Evolutionary conservation across 768 basidiomycete species (phyloP).

Genomic region (Boletus speciosus): DNA sequence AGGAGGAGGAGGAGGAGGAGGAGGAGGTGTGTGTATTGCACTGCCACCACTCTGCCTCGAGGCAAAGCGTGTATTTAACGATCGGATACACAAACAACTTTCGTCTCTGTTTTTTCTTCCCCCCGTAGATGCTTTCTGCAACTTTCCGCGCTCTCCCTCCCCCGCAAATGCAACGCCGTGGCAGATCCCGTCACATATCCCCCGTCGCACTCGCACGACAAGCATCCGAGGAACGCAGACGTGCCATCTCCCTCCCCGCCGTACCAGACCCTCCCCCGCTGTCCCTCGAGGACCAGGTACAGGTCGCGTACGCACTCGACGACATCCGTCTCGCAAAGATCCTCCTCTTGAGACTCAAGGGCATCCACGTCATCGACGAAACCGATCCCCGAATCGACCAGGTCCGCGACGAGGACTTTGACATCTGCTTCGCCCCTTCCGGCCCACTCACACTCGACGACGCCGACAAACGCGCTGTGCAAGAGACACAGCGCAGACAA

Average conservation of each 20-base stretch:
- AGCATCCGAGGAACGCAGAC: constrained; percentile 41
- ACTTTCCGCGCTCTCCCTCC: constrained; percentile 26
- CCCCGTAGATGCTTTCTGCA: constrained; percentile 19
- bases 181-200: constrained; percentile 42
- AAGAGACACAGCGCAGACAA: constrained; percentile 34
- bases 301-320: constrained; percentile 64
- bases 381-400: constrained; percentile 61
- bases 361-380: constrained; percentile 56
- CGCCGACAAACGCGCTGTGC: constrained; percentile 37
- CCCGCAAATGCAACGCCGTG: constrained; percentile 31
- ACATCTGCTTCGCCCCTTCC: constrained; percentile 36
- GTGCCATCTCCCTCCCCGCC: background rate
- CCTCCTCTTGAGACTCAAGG: constrained; percentile 57
- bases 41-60: background rate
- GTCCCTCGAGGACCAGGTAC: constrained; percentile 60
- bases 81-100: background rate
- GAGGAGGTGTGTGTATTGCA: background rate
- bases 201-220: constrained; percentile 41
- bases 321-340: constrained; percentile 65
- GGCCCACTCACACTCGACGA: constrained; percentile 42
- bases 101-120: background rate
- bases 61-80: background rate
- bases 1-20: no score
- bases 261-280: constrained; percentile 21
- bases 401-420: constrained; percentile 51